Evolutionary conservation across 805 yeast species (phyloP).

Genomic region (Ogataea polymorpha): DNA sequence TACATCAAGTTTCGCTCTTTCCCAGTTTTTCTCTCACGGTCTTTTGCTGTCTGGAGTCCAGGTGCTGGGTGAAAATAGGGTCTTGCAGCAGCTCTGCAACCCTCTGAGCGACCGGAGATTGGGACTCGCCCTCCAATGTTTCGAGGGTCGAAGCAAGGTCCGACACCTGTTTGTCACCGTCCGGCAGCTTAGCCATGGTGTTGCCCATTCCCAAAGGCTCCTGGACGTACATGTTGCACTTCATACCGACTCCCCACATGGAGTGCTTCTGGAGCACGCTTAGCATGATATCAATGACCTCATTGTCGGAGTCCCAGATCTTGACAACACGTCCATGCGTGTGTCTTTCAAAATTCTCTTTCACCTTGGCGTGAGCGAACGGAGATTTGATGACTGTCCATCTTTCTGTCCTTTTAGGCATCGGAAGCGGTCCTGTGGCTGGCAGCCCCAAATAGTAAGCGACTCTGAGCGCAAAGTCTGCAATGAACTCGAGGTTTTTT

Average conservation of each 20-base stretch:
- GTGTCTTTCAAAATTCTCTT: conserved; percentile 88
- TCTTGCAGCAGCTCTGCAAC: conserved; percentile 70
- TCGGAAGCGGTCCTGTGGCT: conserved; percentile 65
- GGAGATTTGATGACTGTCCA: conserved; percentile 95
- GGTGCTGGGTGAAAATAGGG: conserved; percentile 62
- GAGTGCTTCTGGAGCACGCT: conserved; percentile 75
- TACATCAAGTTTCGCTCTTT: conserved; percentile 2
- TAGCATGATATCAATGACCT: conserved; percentile 77
- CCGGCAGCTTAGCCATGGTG: conserved; percentile 35
- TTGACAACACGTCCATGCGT: conserved; percentile 73
- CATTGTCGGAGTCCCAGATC: conserved; percentile 84
- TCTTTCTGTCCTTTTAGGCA: conserved; percentile 70
- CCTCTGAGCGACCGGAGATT: conserved; percentile 53
- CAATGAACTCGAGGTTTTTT: conserved; percentile 66
- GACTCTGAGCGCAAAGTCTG: conserved; percentile 85
- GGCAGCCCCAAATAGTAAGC: conserved; percentile 92
- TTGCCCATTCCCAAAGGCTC: conserved; percentile 47
- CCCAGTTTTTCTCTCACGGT: conserved; percentile 15
- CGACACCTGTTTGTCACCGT: conserved; percentile 16
- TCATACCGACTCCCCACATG: conserved; percentile 78
- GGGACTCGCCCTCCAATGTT: conserved; percentile 21
- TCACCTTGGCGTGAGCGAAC: conserved; percentile 89
- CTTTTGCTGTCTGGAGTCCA: conserved; percentile 29
- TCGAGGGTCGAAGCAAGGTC: conserved; percentile 26
- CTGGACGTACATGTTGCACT: conserved; percentile 59